Percentiles rank a stretch among this genome's conserved stretches.
These are phyloP conservation scores for Austroboletus eburneus DNA, from an alignment of 768 basidiomycete species.

Conservation along the genomic window DNA sequence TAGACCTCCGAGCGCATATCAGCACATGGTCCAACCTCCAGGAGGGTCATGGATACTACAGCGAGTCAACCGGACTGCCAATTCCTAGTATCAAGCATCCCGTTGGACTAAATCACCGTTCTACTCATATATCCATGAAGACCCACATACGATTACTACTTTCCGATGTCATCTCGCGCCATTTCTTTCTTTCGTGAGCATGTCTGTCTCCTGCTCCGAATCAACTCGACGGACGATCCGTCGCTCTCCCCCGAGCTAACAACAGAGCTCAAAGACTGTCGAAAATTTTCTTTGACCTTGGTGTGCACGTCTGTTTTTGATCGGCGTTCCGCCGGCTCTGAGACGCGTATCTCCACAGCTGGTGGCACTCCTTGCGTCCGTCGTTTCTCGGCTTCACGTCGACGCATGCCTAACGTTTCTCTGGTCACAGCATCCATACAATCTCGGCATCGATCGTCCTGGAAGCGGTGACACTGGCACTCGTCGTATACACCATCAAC, in stretches of 20 bases:
- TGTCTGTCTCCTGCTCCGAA: not conserved
- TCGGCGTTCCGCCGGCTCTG: not conserved
- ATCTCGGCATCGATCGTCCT: conserved; percentile 18
- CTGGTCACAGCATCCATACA: conserved; percentile 16
- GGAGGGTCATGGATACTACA: no score
- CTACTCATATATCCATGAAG: no score
- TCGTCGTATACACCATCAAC: conserved; percentile 29
- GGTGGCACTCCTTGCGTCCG: conserved; percentile 26
- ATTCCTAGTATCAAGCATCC: no score
- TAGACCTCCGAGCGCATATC: no score
- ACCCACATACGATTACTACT: no score
- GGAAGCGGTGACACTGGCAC: conserved; percentile 19
- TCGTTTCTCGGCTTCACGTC: not conserved
- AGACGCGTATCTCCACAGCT: conserved; percentile 14
- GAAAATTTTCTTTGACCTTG: conserved; percentile 21
- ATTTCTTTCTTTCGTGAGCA: not conserved
- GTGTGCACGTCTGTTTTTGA: conserved; percentile 6
- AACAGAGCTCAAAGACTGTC: conserved; percentile 19
- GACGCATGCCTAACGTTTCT: not conserved
- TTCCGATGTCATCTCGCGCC: conserved; percentile 9
- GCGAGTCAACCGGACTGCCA: no score
- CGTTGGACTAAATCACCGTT: no score
- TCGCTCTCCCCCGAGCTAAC: conserved; percentile 11
- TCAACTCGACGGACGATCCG: conserved; percentile 1
- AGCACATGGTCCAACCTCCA: no score